Evolutionary conservation across 768 basidiomycete genomes (phyloP).

Genomic region (Naganishia kalamii): DNA sequence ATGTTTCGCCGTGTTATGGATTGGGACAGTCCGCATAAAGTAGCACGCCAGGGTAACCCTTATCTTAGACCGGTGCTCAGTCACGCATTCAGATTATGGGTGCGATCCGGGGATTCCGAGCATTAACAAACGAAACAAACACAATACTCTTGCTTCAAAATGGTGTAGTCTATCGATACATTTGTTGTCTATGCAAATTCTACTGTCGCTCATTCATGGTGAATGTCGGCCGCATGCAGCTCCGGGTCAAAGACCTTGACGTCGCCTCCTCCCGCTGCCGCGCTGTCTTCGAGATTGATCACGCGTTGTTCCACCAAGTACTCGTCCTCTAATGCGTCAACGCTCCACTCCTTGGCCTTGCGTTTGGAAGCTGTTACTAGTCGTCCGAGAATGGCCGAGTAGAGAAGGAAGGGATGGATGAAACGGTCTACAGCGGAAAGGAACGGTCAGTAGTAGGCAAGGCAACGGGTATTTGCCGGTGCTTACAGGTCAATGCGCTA

Average conservation of each 20-base stretch:
- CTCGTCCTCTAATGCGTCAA: slow-evolving; percentile 15
- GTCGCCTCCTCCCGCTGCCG: not conserved
- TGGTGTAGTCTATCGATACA: slow-evolving; percentile 11
- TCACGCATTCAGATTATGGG: no score
- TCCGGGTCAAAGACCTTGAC: slow-evolving; percentile 5
- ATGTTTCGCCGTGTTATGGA: not conserved
- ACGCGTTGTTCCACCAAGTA: slow-evolving; percentile 23
- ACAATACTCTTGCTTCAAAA: no score
- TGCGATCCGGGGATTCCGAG: no score
- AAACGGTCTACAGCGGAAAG: slow-evolving; percentile 18
- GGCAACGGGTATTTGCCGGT: not conserved
- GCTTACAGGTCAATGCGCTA: slow-evolving; percentile 17
- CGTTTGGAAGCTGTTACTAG: not conserved
- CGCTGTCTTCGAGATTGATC: slow-evolving; percentile 20
- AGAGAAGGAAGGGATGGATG: slow-evolving; percentile 19
- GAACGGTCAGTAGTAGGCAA: not conserved
- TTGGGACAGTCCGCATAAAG: no score
- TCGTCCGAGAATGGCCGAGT: not conserved
- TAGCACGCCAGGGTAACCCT: no score
- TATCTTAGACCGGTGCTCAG: no score
- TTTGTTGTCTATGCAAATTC: not conserved
- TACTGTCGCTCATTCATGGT: slow-evolving; percentile 12
- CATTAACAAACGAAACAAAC: no score
- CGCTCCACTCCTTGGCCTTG: slow-evolving; percentile 12
- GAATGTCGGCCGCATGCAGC: slow-evolving; percentile 4